These are phyloP conservation scores for Cryptococcus amylolentus DNA, from an alignment of 1,284 basidiomycete genomes.

Conservation along the genomic window DNA sequence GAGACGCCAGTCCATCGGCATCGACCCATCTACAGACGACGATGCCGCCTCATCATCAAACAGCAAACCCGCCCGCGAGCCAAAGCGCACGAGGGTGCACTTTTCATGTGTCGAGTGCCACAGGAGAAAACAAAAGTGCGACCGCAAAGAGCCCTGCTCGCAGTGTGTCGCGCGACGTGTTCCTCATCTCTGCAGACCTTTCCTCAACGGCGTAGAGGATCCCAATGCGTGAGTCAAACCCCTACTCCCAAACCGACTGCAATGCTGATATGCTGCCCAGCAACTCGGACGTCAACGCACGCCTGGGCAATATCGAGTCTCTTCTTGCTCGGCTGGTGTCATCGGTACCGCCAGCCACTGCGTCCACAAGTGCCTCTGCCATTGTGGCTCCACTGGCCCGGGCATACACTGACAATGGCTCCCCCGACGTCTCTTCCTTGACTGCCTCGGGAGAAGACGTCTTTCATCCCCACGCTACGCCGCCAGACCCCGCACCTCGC, in stretches of 20 bases:
- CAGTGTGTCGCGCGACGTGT: constrained; percentile 51
- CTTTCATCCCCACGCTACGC: constrained; percentile 39
- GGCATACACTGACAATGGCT: constrained; percentile 26
- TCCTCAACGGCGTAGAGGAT: constrained; percentile 52
- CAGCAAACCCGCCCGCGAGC: constrained; percentile 9
- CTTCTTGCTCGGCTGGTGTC: constrained; percentile 44
- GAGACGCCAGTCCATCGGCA: constrained; percentile 13
- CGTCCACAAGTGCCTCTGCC: constrained; percentile 18
- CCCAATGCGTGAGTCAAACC: constrained; percentile 41
- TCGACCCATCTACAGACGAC: constrained; percentile 34
- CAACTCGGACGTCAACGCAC: constrained; percentile 47
- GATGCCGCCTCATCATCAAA: constrained; percentile 22
- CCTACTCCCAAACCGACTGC: background rate
- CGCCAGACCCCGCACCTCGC: constrained; percentile 16
- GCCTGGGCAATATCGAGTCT: constrained; percentile 47
- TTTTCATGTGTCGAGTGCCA: constrained; percentile 51
- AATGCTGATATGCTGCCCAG: constrained; percentile 13
- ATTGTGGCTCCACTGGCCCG: constrained; percentile 33
- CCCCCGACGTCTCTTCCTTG: constrained; percentile 38
- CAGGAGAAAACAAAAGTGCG: constrained; percentile 49
- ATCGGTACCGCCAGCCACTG: constrained; percentile 19
- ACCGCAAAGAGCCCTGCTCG: constrained; percentile 48
- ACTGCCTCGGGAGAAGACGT: constrained; percentile 39
- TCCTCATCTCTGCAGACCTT: constrained; percentile 50
- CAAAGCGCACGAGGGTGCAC: constrained; percentile 48